Evolutionary conservation across 345 rosid species (phyloP).

Genomic region (Aurinia saxatilis): DNA sequence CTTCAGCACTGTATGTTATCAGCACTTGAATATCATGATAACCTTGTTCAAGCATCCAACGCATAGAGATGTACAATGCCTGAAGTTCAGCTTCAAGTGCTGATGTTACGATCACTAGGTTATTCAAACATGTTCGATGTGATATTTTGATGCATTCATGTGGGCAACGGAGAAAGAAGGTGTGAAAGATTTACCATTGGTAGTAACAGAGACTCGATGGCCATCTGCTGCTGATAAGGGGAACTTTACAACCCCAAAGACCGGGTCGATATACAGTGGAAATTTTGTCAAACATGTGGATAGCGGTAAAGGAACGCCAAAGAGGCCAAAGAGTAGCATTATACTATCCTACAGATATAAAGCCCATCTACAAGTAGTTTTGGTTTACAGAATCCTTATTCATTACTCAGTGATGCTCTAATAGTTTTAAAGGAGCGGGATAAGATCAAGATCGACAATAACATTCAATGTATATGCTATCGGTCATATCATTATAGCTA

Average conservation of each 20-base stretch:
- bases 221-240: slow-evolving; percentile 33
- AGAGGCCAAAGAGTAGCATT: slow-evolving; percentile 14
- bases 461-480: no score
- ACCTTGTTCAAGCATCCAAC: no score
- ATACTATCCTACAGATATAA: slow-evolving; percentile 6
- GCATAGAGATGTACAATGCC: no score
- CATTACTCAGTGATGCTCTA: background rate
- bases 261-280: slow-evolving; percentile 13
- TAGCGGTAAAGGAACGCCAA: slow-evolving; percentile 29
- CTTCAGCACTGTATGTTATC: no score
- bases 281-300: slow-evolving; percentile 14
- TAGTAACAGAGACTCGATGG: slow-evolving; percentile 40
- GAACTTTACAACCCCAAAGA: background rate
- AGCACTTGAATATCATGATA: no score
- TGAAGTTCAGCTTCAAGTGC: no score
- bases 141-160: slow-evolving; percentile 27
- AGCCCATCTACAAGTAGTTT: slow-evolving; percentile 22
- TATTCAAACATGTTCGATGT: slow-evolving; percentile 39
- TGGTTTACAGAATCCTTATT: background rate
- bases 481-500: no score
- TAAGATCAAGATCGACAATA: no score
- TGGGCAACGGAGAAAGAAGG: slow-evolving; percentile 32
- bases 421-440: background rate
- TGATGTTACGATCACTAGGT: no score
- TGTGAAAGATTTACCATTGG: background rate